phyloP scores from a whole-genome alignment of 108 stramenopile species.

The Cyclotella sp. region DNA sequence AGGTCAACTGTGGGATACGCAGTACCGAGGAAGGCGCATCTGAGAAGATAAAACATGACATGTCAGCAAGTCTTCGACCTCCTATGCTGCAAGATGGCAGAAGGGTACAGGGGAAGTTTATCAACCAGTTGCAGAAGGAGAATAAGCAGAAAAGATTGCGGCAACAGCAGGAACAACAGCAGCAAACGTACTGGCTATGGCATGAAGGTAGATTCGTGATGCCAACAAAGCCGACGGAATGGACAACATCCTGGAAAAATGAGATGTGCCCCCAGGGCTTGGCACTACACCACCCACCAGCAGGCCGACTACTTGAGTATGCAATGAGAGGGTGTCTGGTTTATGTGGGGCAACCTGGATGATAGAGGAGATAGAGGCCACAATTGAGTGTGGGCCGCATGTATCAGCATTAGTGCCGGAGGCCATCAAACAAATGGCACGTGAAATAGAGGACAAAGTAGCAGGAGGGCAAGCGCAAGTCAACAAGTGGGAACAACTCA shows the following conservation, averaged over 20 bases:
- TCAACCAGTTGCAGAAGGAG: background rate
- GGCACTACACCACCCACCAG: too few relatives aligned
- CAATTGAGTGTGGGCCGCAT: conserved; percentile 4
- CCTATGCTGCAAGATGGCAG: too few relatives aligned
- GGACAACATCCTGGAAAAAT: background rate
- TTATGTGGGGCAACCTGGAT: background rate
- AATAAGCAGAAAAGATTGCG: background rate
- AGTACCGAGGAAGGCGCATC: too few relatives aligned
- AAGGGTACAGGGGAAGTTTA: background rate
- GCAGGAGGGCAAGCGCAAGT: conserved; percentile 9
- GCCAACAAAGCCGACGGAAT: background rate
- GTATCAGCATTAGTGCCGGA: background rate
- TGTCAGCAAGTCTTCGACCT: too few relatives aligned
- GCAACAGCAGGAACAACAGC: background rate
- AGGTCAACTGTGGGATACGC: too few relatives aligned
- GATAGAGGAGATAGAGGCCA: background rate
- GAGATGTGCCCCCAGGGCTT: background rate
- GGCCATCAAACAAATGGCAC: background rate
- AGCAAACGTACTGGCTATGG: background rate
- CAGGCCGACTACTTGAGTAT: too few relatives aligned
- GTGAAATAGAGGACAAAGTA: background rate
- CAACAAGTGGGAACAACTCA: conserved; percentile 4
- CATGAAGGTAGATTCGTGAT: background rate
- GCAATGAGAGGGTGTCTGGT: background rate
- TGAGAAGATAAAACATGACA: too few relatives aligned